Conservation (phyloP, 306 rosid species). For the Prosopis cineraria region DNA sequence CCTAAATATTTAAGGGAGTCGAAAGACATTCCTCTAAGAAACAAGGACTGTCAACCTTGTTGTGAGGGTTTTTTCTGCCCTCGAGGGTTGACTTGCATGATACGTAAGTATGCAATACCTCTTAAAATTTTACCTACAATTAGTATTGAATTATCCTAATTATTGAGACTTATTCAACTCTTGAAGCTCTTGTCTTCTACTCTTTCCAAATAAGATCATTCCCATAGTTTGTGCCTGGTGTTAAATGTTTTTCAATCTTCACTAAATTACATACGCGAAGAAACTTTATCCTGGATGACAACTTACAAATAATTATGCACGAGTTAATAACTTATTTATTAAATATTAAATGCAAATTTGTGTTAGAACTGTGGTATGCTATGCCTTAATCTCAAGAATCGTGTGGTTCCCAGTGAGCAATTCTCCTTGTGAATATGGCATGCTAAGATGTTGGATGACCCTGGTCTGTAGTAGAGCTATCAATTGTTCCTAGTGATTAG, state of each 20-base stretch:
- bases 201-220: too few species aligned
- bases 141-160: background rate
- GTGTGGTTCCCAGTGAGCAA: background rate
- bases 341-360: background rate
- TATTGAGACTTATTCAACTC: background rate
- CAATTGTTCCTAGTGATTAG: background rate
- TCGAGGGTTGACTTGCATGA: conserved; percentile 64
- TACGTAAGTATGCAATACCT: conserved; percentile 53
- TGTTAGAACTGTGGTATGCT: background rate
- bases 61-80: conserved; percentile 71
- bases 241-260: too few species aligned
- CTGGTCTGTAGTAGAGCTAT: background rate
- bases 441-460: background rate
- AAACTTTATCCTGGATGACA: background rate
- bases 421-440: background rate
- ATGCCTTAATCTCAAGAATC: background rate
- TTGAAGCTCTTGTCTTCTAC: background rate
- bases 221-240: too few species aligned
- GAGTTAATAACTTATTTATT: background rate
- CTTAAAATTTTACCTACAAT: background rate
- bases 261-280: too few species aligned
- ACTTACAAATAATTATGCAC: too few species aligned
- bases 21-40: conserved; percentile 41
- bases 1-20: conserved; percentile 34
- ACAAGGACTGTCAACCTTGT: conserved; percentile 51